Conservation (phyloP, 2,329 filamentous ascomycete genomes). For the Westerdykella ornata region DNA sequence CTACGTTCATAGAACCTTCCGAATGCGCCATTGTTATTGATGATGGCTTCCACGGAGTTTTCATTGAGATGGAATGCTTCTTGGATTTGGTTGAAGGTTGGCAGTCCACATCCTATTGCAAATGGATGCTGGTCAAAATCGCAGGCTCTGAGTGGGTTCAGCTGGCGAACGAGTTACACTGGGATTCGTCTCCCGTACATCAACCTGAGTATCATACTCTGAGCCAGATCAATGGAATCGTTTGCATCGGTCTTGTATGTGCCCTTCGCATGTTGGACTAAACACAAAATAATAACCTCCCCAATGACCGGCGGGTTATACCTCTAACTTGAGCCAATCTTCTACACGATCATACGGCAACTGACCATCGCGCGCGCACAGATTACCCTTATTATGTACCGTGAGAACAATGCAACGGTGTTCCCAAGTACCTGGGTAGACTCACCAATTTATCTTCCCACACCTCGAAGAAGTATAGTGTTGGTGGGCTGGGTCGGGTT, state of each 20-base stretch:
- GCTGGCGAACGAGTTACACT: not conserved
- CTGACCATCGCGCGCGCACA: not conserved
- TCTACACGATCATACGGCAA: not conserved
- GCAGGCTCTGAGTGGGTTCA: not conserved
- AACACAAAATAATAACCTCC: not conserved
- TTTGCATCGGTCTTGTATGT: not conserved
- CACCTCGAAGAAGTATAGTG: not conserved
- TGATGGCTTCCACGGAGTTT: constrained; percentile 7
- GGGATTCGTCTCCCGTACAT: not conserved
- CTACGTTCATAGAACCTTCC: constrained; percentile 1
- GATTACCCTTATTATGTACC: not conserved
- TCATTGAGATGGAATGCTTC: constrained; percentile 6
- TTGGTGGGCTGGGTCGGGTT: not conserved
- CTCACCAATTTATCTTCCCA: not conserved
- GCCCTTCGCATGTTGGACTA: too few relatives aligned
- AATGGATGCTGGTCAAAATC: not conserved
- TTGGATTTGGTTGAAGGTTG: constrained; percentile 2
- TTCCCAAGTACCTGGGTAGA: not conserved
- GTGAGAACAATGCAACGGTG: not conserved
- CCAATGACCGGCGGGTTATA: not conserved
- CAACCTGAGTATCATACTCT: not conserved
- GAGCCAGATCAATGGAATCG: not conserved
- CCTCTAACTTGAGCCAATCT: not conserved
- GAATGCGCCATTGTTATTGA: constrained; percentile 10
- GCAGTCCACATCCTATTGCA: constrained; percentile 1